Base-by-base conservation (phyloP, 371 early-diverging fungal genomes). In the Mortierella sp. region DNA sequence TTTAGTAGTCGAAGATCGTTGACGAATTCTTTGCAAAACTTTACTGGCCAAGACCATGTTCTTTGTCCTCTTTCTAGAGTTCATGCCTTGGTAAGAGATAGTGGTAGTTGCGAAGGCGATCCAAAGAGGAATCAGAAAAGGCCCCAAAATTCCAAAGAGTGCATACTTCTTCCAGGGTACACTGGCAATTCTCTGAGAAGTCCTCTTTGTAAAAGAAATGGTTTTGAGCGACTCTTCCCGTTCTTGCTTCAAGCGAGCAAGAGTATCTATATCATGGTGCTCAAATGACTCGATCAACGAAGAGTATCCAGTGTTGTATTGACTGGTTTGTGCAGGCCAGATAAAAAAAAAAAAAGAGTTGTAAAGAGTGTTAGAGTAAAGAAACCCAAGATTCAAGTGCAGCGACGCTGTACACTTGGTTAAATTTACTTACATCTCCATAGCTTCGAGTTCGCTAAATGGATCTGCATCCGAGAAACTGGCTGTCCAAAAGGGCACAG, bases 401-500 rank as follows among this genome's bases (percentile, higher is more conserved):
- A 8, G n/a, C n/a, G 15, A 59, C 57, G 58, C 17, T n/a, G 26
- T 17, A 23, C 17, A 37, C n/a, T 6, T 15, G 8, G 12, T 5
- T 23, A 26, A 10, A 9, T 1, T 32, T 59, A 62, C 86, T 83
- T 86, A 85, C 84, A 89, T 75, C 17, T 86, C 70, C 22, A 89
- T 64, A 2, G 85, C 57, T 22, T 86, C 81, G 1, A 84, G 68
- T 8, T 83, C 72, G 12, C 72, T 54, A 54, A 89, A 88, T n/a
- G 89, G 89, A 66, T 92, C 83, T 23, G 72, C 72, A 29, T 78
- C 65, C 37, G 86, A 82, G 55, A 92, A 85, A 5, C 89, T 87
- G n/a, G 91, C 88, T 5, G 91, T 91, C 87, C 88, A 88, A 69
- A 88, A 92, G 12, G 90, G 87, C 0, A 94, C 93, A 1, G 90